A percentile compares a stretch with the other conserved stretches of the same genome.
These are phyloP conservation scores for Rhynchospora tenuis DNA, from an alignment of 176 grass and related monocot genomes.

Conservation along the genomic window DNA sequence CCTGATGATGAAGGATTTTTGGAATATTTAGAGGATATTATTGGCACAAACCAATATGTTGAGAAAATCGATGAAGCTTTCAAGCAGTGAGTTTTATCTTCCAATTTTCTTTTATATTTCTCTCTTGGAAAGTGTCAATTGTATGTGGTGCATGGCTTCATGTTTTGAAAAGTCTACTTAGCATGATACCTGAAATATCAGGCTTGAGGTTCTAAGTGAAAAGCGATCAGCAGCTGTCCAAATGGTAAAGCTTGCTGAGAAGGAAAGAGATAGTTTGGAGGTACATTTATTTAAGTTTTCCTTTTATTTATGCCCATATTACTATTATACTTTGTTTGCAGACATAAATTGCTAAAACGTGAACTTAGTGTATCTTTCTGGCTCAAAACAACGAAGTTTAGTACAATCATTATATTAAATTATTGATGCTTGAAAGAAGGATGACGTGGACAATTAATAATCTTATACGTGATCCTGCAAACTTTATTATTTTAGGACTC, in stretches of 20 bases:
- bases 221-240: slow-evolving; percentile 68
- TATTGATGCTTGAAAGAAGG: slow-evolving; percentile 22
- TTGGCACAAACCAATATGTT: slow-evolving; percentile 88
- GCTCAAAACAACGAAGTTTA: neutral
- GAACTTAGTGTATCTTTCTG: neutral
- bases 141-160: slow-evolving; percentile 7
- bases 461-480: neutral
- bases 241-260: slow-evolving; percentile 94
- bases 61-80: slow-evolving; percentile 94
- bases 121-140: neutral
- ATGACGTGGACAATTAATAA: neutral
- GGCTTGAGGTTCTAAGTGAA: slow-evolving; percentile 87
- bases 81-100: slow-evolving; percentile 70
- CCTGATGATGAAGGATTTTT: slow-evolving; percentile 95
- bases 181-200: slow-evolving; percentile 31
- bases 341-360: neutral
- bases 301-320: neutral
- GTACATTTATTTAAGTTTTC: slow-evolving; percentile 28
- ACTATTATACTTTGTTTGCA: neutral
- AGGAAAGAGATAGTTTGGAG: slow-evolving; percentile 95
- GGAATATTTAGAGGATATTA: slow-evolving; percentile 98
- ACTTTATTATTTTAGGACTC: neutral
- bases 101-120: slow-evolving; percentile 17
- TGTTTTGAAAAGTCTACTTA: slow-evolving; percentile 20
- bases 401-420: slow-evolving; percentile 34